These are phyloP conservation scores for Penicillium taxi DNA, from an alignment of 495 filamentous ascomycete genomes.

Conservation along the genomic window DNA sequence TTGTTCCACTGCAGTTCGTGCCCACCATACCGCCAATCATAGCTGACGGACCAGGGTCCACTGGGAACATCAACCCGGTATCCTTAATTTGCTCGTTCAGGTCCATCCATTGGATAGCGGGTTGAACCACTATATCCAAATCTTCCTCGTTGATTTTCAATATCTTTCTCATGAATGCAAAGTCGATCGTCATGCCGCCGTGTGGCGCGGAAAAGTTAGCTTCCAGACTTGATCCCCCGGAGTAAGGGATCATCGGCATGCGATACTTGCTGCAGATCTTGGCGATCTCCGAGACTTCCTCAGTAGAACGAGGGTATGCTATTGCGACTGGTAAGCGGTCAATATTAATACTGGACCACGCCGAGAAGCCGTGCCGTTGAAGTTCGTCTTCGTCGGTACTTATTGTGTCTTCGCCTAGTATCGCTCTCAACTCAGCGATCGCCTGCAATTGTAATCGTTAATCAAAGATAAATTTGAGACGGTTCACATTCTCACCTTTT, in stretches of 20 bases:
- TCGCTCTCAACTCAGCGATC: slow-evolving; percentile 51
- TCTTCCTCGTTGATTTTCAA: slow-evolving; percentile 72
- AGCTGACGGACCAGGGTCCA: slow-evolving; percentile 63
- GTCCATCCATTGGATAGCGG: slow-evolving; percentile 84
- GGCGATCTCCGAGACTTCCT: slow-evolving; percentile 72
- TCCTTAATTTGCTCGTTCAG: slow-evolving; percentile 65
- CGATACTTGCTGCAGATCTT: slow-evolving; percentile 74
- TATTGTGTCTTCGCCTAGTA: slow-evolving; percentile 11
- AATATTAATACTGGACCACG: slow-evolving; percentile 80
- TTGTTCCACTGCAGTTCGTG: slow-evolving; percentile 88
- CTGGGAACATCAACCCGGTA: slow-evolving; percentile 79
- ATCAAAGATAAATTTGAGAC: slow-evolving; percentile 20
- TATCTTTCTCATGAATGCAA: slow-evolving; percentile 77
- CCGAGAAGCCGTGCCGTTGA: slow-evolving; percentile 73
- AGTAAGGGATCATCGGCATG: slow-evolving; percentile 79
- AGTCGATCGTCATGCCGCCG: slow-evolving; percentile 84
- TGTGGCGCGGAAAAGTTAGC: slow-evolving; percentile 81
- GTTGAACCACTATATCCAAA: slow-evolving; percentile 89
- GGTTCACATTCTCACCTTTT: slow-evolving; percentile 33
- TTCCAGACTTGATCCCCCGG: slow-evolving; percentile 79
- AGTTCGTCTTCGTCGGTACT: slow-evolving; percentile 67
- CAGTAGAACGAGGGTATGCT: slow-evolving; percentile 67
- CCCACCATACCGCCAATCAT: slow-evolving; percentile 97
- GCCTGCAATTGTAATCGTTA: slow-evolving; percentile 48
- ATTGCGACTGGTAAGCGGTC: slow-evolving; percentile 73